These are phyloP conservation scores for Fusarium dimerum DNA, from an alignment of 2,329 filamentous ascomycete genomes.

Conservation along the genomic window DNA sequence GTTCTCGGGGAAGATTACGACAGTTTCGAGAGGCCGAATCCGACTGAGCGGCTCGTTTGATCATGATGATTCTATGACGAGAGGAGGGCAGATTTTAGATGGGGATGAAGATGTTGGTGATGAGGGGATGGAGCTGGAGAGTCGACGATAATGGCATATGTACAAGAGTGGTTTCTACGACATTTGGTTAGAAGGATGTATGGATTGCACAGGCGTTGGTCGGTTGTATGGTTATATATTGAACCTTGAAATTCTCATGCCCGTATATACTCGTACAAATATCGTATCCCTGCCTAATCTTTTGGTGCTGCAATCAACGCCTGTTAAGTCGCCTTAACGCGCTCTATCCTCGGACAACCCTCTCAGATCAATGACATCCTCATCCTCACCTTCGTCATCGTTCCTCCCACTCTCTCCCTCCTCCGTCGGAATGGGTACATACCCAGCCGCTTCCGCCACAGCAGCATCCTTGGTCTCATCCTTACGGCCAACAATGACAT, in stretches of 20 bases:
- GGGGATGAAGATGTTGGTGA: constrained; percentile 44
- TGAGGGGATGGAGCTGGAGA: constrained; percentile 47
- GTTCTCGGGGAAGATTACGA: constrained; percentile 57
- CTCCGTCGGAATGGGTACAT: constrained; percentile 32
- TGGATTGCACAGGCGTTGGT: constrained; percentile 24
- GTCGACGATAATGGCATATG: constrained; percentile 26
- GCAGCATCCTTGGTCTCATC: constrained; percentile 49
- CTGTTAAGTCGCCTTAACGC: background rate
- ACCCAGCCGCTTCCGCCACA: constrained; percentile 24
- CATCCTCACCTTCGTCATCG: constrained; percentile 35
- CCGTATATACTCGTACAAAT: background rate
- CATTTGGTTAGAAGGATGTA: constrained; percentile 15
- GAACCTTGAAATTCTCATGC: background rate
- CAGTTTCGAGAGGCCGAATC: constrained; percentile 58
- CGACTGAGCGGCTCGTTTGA: constrained; percentile 46
- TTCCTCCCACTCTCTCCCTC: constrained; percentile 23
- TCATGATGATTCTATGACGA: constrained; percentile 41
- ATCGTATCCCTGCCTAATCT: background rate
- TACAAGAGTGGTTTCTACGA: constrained; percentile 1
- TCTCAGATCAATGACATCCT: constrained; percentile 39
- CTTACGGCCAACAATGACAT: constrained; percentile 74
- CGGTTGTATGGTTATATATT: constrained; percentile 9
- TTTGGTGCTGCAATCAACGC: background rate
- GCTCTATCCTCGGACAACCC: constrained; percentile 22
- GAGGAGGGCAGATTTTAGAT: constrained; percentile 46